Percentiles rank a stretch among this genome's conserved stretches.
phyloP scores from a whole-genome alignment of 805 yeast genomes.

The Wickerhamomyces mucosus region DNA sequence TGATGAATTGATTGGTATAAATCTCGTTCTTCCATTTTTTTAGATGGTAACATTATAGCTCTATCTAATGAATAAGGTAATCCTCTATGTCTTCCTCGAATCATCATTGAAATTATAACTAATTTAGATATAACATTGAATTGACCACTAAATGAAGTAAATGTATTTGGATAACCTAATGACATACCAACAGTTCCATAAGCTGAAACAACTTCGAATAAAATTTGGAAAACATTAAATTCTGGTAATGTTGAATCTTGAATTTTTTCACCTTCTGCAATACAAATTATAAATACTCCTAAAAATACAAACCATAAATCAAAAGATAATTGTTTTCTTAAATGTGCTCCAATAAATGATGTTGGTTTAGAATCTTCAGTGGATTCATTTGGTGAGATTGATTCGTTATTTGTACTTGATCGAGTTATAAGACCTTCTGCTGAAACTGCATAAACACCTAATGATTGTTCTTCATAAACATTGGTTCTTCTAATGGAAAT shows the following conservation, averaged over 20 bases:
- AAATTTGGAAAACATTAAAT: conserved; percentile 59
- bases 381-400: conserved; percentile 4
- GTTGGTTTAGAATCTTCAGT: conserved; percentile 32
- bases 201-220: conserved; percentile 89
- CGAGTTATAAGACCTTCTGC: background rate
- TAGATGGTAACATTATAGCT: conserved; percentile 80
- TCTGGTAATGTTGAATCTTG: conserved; percentile 30
- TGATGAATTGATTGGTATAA: conserved; percentile 25
- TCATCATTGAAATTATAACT: conserved; percentile 80
- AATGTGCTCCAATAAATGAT: conserved; percentile 75
- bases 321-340: conserved; percentile 84
- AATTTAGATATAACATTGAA: conserved; percentile 70
- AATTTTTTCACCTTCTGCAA: conserved; percentile 69
- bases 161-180: conserved; percentile 63
- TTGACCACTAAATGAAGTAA: conserved; percentile 64
- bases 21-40: conserved; percentile 53
- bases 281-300: conserved; percentile 78
- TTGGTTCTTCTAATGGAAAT: conserved; percentile 94
- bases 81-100: conserved; percentile 95
- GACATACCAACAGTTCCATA: conserved; percentile 96
- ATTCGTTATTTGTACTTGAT: conserved; percentile 21
- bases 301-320: conserved; percentile 91
- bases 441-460: conserved; percentile 59
- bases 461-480: conserved; percentile 93
- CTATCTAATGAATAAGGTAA: conserved; percentile 89